These are phyloP conservation scores for Wickerhamomyces strasburgensis DNA, from an alignment of 805 yeast genomes.

Conservation along the genomic window DNA sequence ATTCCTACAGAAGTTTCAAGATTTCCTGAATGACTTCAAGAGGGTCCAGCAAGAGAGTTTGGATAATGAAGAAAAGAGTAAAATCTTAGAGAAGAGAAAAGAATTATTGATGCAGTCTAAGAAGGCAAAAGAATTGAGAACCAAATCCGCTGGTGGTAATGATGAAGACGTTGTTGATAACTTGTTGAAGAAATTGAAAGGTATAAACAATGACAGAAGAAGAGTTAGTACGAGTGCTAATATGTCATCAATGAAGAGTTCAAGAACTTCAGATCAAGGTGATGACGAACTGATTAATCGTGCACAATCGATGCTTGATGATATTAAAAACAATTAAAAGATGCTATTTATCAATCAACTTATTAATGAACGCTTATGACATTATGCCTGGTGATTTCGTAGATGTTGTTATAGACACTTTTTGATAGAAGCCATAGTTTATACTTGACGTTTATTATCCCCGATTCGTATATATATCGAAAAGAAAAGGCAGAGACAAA, in stretches of 20 bases:
- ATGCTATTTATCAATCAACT: neutral
- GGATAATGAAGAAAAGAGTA: constrained; percentile 75
- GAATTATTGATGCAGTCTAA: constrained; percentile 36
- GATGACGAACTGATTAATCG: constrained; percentile 19
- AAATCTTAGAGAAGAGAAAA: constrained; percentile 72
- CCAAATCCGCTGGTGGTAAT: constrained; percentile 16
- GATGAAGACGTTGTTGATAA: constrained; percentile 64
- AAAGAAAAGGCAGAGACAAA: too few species aligned
- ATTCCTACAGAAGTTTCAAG: constrained; percentile 76
- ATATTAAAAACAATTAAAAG: constrained; percentile 15
- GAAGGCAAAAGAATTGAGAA: constrained; percentile 15
- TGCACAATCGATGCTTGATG: constrained; percentile 25
- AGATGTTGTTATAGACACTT: too few species aligned
- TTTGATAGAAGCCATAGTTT: too few species aligned
- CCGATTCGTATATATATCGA: too few species aligned
- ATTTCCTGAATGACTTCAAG: constrained; percentile 73
- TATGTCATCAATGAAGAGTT: neutral
- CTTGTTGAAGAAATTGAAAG: constrained; percentile 76
- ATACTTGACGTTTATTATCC: too few species aligned
- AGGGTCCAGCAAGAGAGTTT: constrained; percentile 76
- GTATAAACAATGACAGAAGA: constrained; percentile 53
- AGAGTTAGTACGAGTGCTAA: constrained; percentile 17
- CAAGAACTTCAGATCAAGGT: constrained; percentile 8
- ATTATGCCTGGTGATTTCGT: too few species aligned
- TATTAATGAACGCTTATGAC: too few species aligned